These are phyloP conservation scores for Candida insectorum DNA, from an alignment of 805 yeast species.

Conservation along the genomic window DNA sequence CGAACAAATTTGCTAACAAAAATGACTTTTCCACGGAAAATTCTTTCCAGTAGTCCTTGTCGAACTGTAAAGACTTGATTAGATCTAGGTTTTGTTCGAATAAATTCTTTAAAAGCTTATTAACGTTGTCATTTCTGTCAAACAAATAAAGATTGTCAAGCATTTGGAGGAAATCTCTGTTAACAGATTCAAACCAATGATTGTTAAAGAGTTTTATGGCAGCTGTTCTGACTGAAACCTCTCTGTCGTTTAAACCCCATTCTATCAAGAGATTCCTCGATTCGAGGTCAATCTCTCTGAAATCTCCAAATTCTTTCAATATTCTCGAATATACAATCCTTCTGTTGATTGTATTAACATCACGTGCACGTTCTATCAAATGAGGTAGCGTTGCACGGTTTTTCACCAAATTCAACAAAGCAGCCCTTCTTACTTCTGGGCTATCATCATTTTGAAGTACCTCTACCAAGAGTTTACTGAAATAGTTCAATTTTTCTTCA, in stretches of 20 bases:
- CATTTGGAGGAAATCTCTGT: constrained; percentile 69
- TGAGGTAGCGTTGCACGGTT: constrained; percentile 50
- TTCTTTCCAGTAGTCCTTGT: constrained; percentile 63
- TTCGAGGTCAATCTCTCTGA: constrained; percentile 46
- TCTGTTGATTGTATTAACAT: constrained; percentile 67
- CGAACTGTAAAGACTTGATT: constrained; percentile 56
- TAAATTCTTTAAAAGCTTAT: constrained; percentile 46
- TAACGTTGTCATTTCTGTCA: constrained; percentile 60
- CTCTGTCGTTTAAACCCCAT: constrained; percentile 91
- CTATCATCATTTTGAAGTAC: constrained; percentile 61
- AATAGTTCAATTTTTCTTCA: constrained; percentile 17
- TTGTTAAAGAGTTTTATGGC: constrained; percentile 66
- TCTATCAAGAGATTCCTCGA: constrained; percentile 64
- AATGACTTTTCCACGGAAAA: constrained; percentile 75
- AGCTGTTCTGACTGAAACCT: constrained; percentile 65
- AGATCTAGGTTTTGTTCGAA: constrained; percentile 62
- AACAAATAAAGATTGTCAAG: constrained; percentile 69
- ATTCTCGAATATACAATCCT: constrained; percentile 67
- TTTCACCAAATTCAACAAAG: constrained; percentile 65
- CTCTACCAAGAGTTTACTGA: constrained; percentile 14
- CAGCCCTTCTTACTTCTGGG: constrained; percentile 87
- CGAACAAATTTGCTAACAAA: constrained; percentile 62
- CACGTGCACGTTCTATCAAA: constrained; percentile 80
- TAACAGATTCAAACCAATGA: constrained; percentile 67
- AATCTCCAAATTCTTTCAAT: constrained; percentile 64